These are phyloP conservation scores for Colletotrichum eremochloae DNA, from an alignment of 2,329 filamentous ascomycete species.

Conservation along the genomic window DNA sequence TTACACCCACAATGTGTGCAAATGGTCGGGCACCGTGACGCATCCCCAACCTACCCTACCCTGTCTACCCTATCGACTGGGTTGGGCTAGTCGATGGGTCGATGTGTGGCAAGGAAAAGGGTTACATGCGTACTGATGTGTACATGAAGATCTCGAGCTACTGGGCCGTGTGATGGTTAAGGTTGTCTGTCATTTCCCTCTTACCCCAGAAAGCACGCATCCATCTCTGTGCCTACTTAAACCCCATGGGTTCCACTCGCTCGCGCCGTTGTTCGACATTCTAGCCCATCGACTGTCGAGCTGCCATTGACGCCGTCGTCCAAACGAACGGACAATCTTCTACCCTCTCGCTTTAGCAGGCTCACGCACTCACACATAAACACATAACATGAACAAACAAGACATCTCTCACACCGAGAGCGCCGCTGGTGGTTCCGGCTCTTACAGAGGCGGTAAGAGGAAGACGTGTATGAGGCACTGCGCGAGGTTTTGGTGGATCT, in stretches of 20 bases:
- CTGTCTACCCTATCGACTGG: slow-evolving; percentile 29
- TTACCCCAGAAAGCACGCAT: slow-evolving; percentile 38
- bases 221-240: slow-evolving; percentile 42
- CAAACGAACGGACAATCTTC: slow-evolving; percentile 13
- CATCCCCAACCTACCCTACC: slow-evolving; percentile 25
- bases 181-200: slow-evolving; percentile 23
- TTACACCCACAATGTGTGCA: slow-evolving; percentile 13
- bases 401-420: slow-evolving; percentile 53
- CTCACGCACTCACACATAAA: not conserved
- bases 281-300: not conserved
- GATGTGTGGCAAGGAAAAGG: slow-evolving; percentile 14
- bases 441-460: slow-evolving; percentile 49
- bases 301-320: slow-evolving; percentile 24
- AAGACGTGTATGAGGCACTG: slow-evolving; percentile 61
- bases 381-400: slow-evolving; percentile 54
- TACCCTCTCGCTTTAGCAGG: not conserved
- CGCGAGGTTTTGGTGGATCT: slow-evolving; percentile 72
- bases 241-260: slow-evolving; percentile 32
- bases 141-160: slow-evolving; percentile 38
- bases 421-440: slow-evolving; percentile 42
- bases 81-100: slow-evolving; percentile 26
- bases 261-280: not conserved
- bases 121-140: slow-evolving; percentile 32
- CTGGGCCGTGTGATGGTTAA: slow-evolving; percentile 33
- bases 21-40: slow-evolving; percentile 15